Evolutionary conservation across 192 early-diverging fungal genomes (phyloP).

Genomic region (Linnemannia schmuckeri): DNA sequence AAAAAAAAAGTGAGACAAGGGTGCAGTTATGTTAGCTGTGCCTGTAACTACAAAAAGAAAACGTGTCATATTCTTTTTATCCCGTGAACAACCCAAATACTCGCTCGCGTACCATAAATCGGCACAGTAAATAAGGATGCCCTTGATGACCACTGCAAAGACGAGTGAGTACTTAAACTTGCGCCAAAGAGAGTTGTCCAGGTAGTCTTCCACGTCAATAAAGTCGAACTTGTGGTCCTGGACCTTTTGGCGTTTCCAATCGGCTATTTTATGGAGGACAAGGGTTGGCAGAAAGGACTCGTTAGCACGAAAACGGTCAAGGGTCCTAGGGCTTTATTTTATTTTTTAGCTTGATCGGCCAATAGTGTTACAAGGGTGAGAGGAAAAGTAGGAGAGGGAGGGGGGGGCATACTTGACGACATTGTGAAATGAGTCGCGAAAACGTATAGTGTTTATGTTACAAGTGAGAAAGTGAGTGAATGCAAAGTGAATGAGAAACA

Average conservation of each 20-base stretch:
- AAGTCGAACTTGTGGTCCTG: constrained; percentile 91
- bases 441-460: neutral
- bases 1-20: neutral
- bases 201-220: constrained; percentile 84
- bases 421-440: neutral
- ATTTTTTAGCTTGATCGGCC: neutral
- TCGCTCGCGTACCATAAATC: constrained; percentile 71
- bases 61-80: neutral
- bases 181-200: constrained; percentile 48
- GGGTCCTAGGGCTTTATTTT: neutral
- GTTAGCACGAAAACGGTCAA: too few relatives aligned
- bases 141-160: constrained; percentile 77
- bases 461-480: neutral
- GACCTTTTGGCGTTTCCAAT: constrained; percentile 85
- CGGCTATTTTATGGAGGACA: constrained; percentile 40
- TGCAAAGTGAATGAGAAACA: neutral
- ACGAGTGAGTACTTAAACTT: constrained; percentile 70
- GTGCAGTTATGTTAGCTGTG: neutral
- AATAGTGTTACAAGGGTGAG: neutral
- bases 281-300: neutral
- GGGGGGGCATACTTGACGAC: neutral
- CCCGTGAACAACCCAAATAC: neutral
- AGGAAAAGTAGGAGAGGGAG: too few relatives aligned
- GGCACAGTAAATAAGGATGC: constrained; percentile 82
- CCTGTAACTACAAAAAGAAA: neutral